These are phyloP conservation scores for Begonia fuchsioides DNA, from an alignment of 306 rosid species.

Conservation along the genomic window DNA sequence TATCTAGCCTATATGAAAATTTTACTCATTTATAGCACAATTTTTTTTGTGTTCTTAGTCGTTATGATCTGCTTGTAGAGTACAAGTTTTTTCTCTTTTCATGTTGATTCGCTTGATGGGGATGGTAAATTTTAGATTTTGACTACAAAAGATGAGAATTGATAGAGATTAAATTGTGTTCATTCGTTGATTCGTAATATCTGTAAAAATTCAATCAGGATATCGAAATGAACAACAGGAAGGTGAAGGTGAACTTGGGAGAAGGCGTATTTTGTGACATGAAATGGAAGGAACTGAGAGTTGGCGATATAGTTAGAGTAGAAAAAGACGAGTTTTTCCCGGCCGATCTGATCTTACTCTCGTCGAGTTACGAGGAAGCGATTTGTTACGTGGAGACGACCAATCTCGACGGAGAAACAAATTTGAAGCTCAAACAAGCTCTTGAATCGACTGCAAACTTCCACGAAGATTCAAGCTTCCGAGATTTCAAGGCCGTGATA, in stretches of 20 bases:
- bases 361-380: conserved; percentile 81
- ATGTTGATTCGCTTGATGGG: no score
- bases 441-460: conserved; percentile 54
- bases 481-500: conserved; percentile 55
- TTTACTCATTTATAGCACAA: not conserved
- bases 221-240: conserved; percentile 81
- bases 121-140: no score
- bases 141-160: no score
- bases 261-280: conserved; percentile 36
- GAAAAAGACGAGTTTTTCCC: conserved; percentile 89
- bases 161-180: no score
- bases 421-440: conserved; percentile 80
- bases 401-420: conserved; percentile 93
- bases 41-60: no score
- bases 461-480: conserved; percentile 49
- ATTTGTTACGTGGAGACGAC: conserved; percentile 94
- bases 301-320: conserved; percentile 84
- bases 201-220: conserved; percentile 27
- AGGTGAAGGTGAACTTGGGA: conserved; percentile 55
- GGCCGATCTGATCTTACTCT: conserved; percentile 84
- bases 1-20: conserved; percentile 7
- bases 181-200: no score
- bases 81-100: no score
- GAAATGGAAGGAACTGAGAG: conserved; percentile 82
- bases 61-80: no score